Conservation (phyloP, 345 rosid genomes). For the Sonneratia alba region DNA sequence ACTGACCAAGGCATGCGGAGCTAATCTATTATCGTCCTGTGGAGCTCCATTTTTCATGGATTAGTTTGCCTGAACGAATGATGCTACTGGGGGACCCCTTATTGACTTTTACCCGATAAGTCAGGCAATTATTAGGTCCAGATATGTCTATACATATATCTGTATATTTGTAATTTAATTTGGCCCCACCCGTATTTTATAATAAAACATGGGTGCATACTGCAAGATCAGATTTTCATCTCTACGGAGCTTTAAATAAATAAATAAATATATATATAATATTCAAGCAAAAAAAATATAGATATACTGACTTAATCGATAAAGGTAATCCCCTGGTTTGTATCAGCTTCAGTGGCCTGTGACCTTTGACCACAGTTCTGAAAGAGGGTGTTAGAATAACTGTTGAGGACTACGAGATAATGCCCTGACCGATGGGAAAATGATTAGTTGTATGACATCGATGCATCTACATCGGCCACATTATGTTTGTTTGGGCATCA, state of each 20-base stretch:
- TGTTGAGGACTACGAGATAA: background rate
- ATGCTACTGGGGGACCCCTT: background rate
- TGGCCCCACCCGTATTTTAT: background rate
- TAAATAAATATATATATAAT: background rate
- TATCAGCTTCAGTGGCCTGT: background rate
- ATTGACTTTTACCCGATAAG: background rate
- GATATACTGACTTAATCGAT: background rate
- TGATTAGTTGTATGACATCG: background rate
- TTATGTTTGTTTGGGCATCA: too few relatives aligned
- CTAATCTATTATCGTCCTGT: constrained; percentile 4
- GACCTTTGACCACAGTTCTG: background rate
- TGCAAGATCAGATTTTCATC: background rate
- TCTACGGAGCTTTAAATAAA: background rate
- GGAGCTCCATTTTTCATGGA: background rate
- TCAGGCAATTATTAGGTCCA: background rate
- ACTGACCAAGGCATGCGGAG: constrained; percentile 13
- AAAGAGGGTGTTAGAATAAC: background rate
- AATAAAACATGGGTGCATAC: background rate
- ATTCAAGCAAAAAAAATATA: background rate
- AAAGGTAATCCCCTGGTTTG: background rate
- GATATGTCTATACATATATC: background rate
- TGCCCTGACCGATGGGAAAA: background rate
- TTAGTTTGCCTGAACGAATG: background rate
- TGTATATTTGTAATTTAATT: background rate
- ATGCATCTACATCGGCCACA: background rate